phyloP scores from a whole-genome alignment of 805 yeast species.

The Metschnikowia amazonensis region DNA sequence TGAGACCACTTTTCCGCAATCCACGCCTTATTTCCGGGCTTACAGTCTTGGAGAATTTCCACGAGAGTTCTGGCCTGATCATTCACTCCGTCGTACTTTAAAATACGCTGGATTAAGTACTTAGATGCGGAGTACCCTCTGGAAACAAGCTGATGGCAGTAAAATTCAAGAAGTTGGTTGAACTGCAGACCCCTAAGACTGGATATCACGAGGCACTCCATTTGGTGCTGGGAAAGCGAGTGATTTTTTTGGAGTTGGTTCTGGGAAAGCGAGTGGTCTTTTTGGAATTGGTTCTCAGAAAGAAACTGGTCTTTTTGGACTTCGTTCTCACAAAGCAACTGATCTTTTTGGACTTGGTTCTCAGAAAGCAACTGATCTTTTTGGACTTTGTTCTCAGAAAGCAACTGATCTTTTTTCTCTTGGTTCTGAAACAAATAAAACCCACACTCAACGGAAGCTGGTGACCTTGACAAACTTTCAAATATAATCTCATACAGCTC shows the following conservation, averaged over 20 bases:
- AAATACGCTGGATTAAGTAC: background rate
- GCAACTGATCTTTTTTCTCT: background rate
- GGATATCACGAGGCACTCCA: slow-evolving; percentile 18
- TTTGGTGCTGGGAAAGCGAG: slow-evolving; percentile 11
- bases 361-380: slow-evolving; percentile 10
- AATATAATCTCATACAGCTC: slow-evolving; percentile 25
- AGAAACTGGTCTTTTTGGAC: slow-evolving; percentile 7
- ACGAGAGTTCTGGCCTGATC: background rate
- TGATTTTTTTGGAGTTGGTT: slow-evolving; percentile 15
- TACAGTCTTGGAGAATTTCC: background rate
- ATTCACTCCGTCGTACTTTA: background rate
- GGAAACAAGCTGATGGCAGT: slow-evolving; percentile 1
- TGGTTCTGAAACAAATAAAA: slow-evolving; percentile 22
- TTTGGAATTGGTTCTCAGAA: slow-evolving; percentile 12
- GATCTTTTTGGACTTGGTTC: slow-evolving; percentile 4
- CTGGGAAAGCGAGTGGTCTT: slow-evolving; percentile 9
- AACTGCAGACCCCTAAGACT: slow-evolving; percentile 10
- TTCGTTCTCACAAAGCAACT: too few relatives aligned
- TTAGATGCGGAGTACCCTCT: background rate
- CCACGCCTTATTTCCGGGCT: background rate
- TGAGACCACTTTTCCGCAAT: background rate
- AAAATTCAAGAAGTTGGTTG: slow-evolving; percentile 11
- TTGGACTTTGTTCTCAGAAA: slow-evolving; percentile 11
- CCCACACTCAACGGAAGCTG: slow-evolving; percentile 28
- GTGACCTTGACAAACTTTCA: slow-evolving; percentile 25